Evolutionary conservation across 768 basidiomycete genomes (phyloP).

Genomic region (Naematelia aurantialba): DNA sequence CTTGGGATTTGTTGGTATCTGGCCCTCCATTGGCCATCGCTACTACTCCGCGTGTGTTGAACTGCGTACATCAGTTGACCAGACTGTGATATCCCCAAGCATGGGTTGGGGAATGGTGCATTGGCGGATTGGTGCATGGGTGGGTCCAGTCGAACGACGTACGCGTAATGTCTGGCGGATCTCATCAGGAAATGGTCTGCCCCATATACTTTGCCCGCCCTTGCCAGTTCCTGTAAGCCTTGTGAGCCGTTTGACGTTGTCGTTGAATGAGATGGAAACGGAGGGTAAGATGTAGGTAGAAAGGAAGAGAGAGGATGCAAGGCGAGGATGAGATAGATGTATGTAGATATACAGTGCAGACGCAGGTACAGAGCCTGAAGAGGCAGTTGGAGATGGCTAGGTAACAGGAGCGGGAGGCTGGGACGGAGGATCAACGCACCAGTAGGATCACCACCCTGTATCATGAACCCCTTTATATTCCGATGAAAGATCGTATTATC

Average conservation of each 20-base stretch:
- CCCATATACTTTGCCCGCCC: slow-evolving; percentile 96
- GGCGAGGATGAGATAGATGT: too few species aligned
- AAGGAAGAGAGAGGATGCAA: too few species aligned
- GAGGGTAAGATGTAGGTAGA: too few species aligned
- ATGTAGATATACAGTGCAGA: too few species aligned
- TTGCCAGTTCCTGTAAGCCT: slow-evolving; percentile 87
- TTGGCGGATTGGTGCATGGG: not conserved
- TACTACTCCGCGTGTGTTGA: slow-evolving; percentile 88
- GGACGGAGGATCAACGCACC: slow-evolving; percentile 15
- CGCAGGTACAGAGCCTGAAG: not conserved
- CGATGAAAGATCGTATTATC: slow-evolving; percentile 79
- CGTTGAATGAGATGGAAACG: slow-evolving; percentile 5
- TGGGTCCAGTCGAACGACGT: slow-evolving; percentile 7
- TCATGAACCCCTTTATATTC: slow-evolving; percentile 95
- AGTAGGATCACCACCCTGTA: slow-evolving; percentile 58
- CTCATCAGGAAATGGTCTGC: slow-evolving; percentile 85
- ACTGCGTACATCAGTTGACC: slow-evolving; percentile 57
- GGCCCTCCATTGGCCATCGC: slow-evolving; percentile 82
- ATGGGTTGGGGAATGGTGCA: too few species aligned
- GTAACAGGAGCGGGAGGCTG: too few species aligned
- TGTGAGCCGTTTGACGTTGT: slow-evolving; percentile 59
- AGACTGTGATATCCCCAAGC: too few species aligned
- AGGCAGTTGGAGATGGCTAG: not conserved
- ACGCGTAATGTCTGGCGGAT: slow-evolving; percentile 91
- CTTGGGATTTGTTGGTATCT: slow-evolving; percentile 67